Base-by-base conservation (phyloP, 129 eudicot species). In the Mikania micrantha region DNA sequence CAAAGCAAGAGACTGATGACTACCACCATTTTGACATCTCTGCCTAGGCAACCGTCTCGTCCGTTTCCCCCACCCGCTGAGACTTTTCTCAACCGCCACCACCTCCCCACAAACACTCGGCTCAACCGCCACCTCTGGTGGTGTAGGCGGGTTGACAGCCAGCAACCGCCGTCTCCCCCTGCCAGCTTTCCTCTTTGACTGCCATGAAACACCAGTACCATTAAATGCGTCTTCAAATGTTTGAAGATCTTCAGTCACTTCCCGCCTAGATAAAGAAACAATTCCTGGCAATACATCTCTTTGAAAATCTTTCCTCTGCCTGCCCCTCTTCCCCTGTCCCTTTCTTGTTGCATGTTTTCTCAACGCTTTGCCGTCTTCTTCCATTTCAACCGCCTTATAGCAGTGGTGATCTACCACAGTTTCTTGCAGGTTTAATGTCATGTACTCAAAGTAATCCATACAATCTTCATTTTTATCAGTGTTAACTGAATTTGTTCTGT, bases 61-160 rank as follows among this genome's bases (percentile, higher is more conserved):
- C 81, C 87, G 77, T 83, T 84, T 90, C 6, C 95, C 97, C 97
- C 97, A 90, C 27, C 91, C 88, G 13, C 80, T 70, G 40, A 90
- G 78, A 56, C 80, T 72, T 39, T 74, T 81, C 64, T 74, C 87
- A 72, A 74, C 79, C 13, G 70, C 40, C 5, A 67, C 72, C 50
- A 63, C 38, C 60, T 76, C 90, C 42, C 75, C 66, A 60, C 72
- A 69, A 34, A 67, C 63, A 63, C 69, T 76, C 67, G 67, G 79
- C 66, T 77, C 65, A 38, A 47, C 73, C 36, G 53, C 65, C 35
- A 17, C 50, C 15, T 3, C 60, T 20, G 64, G 39, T 16, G 58
- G 69, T 9, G 76, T 17, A 5, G 73, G 64, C 9, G 78, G 72
- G 60, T 40, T 44, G 29, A 42, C 17, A 62, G 7, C 77, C 54